Percentiles rank a stretch among this genome's conserved stretches.
Conservation (phyloP, 2,329 filamentous ascomycete species). For the Botrytis aclada region DNA sequence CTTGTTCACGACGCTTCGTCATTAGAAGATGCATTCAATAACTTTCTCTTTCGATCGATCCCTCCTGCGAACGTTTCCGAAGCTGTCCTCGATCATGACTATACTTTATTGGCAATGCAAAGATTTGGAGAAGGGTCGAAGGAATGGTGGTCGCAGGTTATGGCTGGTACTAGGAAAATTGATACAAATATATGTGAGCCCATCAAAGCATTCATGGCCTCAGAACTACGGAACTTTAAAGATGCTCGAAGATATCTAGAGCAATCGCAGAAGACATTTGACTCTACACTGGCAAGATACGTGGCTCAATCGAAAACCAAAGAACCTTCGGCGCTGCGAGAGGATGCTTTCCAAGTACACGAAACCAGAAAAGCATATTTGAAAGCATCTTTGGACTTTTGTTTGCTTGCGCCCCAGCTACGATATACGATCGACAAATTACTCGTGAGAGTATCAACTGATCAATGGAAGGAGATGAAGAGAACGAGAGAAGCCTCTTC, state of each 20-base stretch:
- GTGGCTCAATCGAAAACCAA: conserved; percentile 86
- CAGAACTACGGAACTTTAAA: conserved; percentile 82
- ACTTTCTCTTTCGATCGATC: conserved; percentile 71
- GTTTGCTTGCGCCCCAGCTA: conserved; percentile 80
- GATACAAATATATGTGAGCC: conserved; percentile 78
- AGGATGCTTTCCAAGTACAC: conserved; percentile 94
- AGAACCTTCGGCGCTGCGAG: conserved; percentile 83
- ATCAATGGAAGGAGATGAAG: conserved; percentile 86
- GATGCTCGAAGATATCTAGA: conserved; percentile 76
- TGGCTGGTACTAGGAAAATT: conserved; percentile 72
- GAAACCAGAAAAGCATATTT: conserved; percentile 89
- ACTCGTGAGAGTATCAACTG: conserved; percentile 77
- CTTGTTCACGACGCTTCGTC: conserved; percentile 63
- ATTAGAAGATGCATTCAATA: conserved; percentile 76
- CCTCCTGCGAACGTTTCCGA: conserved; percentile 74
- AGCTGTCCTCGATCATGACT: conserved; percentile 89
- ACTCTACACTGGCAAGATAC: conserved; percentile 77
- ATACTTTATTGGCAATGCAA: conserved; percentile 82
- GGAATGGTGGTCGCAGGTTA: conserved; percentile 79
- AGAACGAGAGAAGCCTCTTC: conserved; percentile 63
- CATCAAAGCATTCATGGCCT: conserved; percentile 71
- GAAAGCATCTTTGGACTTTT: conserved; percentile 91
- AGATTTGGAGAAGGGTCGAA: conserved; percentile 80
- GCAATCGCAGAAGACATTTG: conserved; percentile 77
- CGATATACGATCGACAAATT: conserved; percentile 81